phyloP scores from a whole-genome alignment of 2,329 filamentous ascomycete genomes.

The Cytospora leucostoma region DNA sequence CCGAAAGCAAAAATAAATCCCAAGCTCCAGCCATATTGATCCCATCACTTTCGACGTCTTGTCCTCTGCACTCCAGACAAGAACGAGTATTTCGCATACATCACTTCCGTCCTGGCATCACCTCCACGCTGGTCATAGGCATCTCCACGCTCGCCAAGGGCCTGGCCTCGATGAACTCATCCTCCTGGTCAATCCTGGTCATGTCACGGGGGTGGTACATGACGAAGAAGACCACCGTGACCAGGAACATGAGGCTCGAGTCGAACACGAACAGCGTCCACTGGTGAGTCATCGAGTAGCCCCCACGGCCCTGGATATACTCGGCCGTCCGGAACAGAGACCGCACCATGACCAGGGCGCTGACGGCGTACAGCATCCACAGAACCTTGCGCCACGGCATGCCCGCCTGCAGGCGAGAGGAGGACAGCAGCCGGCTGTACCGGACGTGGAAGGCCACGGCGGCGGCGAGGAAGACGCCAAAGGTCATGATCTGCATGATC shows the following conservation, averaged over 20 bases:
- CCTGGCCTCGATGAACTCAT: not conserved
- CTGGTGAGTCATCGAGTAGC: conserved; percentile 36
- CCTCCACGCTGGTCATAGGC: conserved; percentile 14
- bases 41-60: not conserved
- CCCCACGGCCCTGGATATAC: conserved; percentile 38
- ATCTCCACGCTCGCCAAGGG: conserved; percentile 10
- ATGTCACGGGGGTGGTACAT: conserved; percentile 24
- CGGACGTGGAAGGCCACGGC: conserved; percentile 51
- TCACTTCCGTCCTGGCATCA: conserved; percentile 4
- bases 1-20: not conserved
- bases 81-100: not conserved
- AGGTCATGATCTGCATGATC: conserved; percentile 58
- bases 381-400: conserved; percentile 35
- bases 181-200: not conserved
- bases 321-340: conserved; percentile 43
- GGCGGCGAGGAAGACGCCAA: conserved; percentile 55
- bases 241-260: conserved; percentile 33
- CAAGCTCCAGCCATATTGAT: not conserved
- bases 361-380: conserved; percentile 30
- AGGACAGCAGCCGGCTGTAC: conserved; percentile 29
- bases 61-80: not conserved
- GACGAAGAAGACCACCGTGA: conserved; percentile 28
- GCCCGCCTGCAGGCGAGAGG: conserved; percentile 19
- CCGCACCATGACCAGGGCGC: conserved; percentile 40
- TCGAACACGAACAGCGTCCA: conserved; percentile 39